Base-by-base conservation (phyloP, 108 stramenopile species). In the Aurantiochytrium sp. region DNA sequence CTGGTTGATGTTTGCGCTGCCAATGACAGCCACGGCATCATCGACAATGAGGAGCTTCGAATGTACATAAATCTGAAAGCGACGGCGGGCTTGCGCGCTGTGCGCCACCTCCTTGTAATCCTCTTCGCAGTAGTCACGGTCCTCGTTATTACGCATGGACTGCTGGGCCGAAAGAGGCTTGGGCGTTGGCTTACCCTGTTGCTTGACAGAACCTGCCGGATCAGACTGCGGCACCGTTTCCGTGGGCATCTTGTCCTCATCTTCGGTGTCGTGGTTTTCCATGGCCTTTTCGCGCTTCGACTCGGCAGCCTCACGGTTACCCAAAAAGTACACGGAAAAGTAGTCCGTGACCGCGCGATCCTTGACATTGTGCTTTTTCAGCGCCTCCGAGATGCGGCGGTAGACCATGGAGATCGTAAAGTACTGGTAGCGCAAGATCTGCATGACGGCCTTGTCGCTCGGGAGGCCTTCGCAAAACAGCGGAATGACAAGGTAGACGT, bases 41-140 rank as follows among this genome's bases (percentile, higher is more conserved):
- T 95, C 95, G 29, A 94, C 95, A 60, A 95, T 94, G 89, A 94
- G 91, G 90, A 95, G 91, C 92, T 95, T 95, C 18, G 92, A 92
- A 90, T 95, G 94, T 53, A 95, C 92, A 73, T 95, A 95, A 35
- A 95, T 91, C 91, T 91, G 90, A 45, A 83, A 83, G 49, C 76
- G 45, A 53, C 76, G 76, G 4, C 76, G 45, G 19, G 19, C 51
- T 35, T 53, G 51, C 28, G 51, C 76, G 76, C 49, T 23, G 25
- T 83, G 64, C 25, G 64, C 64, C 10, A 69, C 64, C 64, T 69
- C 35, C 14, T 69, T 42, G 42, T 69, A 69, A 18, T 69, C 64
- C 64, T 69, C 64, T 18, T 69, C 64, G 64, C 64, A 69, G 42
- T 42, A 69, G 10, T 69, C 64, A 2, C 64, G 8, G 35, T 6